Base-by-base conservation (phyloP, 129 eudicot genomes). In the Lactuca saligna region DNA sequence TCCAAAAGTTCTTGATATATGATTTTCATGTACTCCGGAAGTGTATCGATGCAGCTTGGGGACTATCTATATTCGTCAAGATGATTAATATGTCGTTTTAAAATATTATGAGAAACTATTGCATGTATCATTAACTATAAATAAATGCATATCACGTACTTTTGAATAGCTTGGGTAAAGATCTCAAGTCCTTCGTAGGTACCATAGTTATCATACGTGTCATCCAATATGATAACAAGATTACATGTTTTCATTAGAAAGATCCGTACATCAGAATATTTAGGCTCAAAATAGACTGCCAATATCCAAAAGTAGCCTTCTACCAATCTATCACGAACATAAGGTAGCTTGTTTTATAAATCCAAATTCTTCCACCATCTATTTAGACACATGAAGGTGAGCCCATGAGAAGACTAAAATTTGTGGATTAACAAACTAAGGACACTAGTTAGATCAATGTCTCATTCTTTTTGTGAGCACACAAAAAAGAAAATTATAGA, bases 1-100 rank as follows among this genome's bases (percentile, higher is more conserved):
- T 74, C 35, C 6, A 74, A 35, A 53, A 74, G 65, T 38, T 20
- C 57, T 16, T n/a, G 42, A 14, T 63, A 74, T 6, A 20, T 42
- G 17, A 54, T 3, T 33, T 38, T 74, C 72, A 74, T 53, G 61
- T 65, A 64, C 31, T 55, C 79, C 41, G 79, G 79, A 20, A 74
- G 71, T 63, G 39, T 17, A 55, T 64, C 71, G 0, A 56, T 4
- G 42, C 50, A 53, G 33, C 59, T 74, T 4, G 15, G 8, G 5
- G 66, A 70, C 79, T 39, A 74, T 64, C 79, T 74, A 38, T 32
- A 25, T 20, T 0, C 9, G 2, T 9, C 71, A n/a, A 11, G 3
- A 39, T 41, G 31, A 65, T 5, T 1, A 33, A 3, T 44, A 12
- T 2, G 17, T 13, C 13, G 57, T 12, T 13, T n/a, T 17, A 39